phyloP scores from a whole-genome alignment of 768 basidiomycete species.

The Termitomyces sp. region DNA sequence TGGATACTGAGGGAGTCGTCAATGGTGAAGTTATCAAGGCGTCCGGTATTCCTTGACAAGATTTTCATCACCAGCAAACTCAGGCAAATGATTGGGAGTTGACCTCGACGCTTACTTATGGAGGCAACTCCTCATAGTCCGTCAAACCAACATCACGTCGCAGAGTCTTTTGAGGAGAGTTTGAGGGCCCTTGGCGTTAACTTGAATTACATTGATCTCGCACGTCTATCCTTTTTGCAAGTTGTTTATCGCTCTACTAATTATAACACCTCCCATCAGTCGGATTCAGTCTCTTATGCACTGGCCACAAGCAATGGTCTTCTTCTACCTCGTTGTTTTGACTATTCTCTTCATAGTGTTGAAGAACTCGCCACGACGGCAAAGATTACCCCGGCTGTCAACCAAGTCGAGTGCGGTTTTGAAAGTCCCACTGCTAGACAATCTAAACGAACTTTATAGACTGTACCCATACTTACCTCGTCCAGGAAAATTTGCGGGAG shows the following conservation, averaged over 20 bases:
- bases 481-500: conserved; percentile 43
- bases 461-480: conserved; percentile 53
- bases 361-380: conserved; percentile 40
- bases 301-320: conserved; percentile 40
- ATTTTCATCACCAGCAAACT: conserved; percentile 53
- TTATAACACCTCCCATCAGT: conserved; percentile 18
- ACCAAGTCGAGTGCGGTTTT: conserved; percentile 43
- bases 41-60: conserved; percentile 45
- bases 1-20: conserved; percentile 41
- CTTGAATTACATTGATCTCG: conserved; percentile 54
- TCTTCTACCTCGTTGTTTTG: not conserved
- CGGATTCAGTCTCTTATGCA: conserved; percentile 56
- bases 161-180: conserved; percentile 40
- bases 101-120: not conserved
- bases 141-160: conserved; percentile 33
- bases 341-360: conserved; percentile 25
- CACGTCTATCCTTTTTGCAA: conserved; percentile 14
- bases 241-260: not conserved
- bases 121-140: not conserved
- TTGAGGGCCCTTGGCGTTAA: conserved; percentile 38
- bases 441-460: conserved; percentile 21
- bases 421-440: not conserved
- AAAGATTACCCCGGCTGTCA: conserved; percentile 44
- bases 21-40: conserved; percentile 43
- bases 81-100: conserved; percentile 24